phyloP scores from a whole-genome alignment of 2,329 filamentous ascomycete genomes.

The Trichoderma atroviride region DNA sequence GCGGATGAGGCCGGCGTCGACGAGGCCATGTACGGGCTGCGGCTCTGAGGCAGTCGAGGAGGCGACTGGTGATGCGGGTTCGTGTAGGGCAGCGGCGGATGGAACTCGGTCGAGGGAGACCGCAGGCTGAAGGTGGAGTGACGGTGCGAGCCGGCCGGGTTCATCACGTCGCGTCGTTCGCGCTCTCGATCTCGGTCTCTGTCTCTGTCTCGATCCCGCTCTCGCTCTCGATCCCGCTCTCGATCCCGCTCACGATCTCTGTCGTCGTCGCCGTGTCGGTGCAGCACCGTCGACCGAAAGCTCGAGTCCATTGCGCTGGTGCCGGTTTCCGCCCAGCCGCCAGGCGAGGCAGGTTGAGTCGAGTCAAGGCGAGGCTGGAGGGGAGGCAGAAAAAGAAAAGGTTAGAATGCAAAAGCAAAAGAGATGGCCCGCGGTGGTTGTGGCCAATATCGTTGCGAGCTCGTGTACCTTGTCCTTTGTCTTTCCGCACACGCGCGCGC shows the following conservation, averaged over 20 bases:
- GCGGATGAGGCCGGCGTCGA: slow-evolving; percentile 36
- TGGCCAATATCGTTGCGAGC: slow-evolving; percentile 13
- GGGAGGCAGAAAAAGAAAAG: neutral
- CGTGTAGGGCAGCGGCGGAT: slow-evolving; percentile 36
- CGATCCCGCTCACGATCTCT: slow-evolving; percentile 37
- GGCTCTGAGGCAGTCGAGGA: slow-evolving; percentile 37
- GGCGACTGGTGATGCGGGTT: slow-evolving; percentile 38
- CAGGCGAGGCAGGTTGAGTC: neutral
- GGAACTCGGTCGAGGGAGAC: slow-evolving; percentile 51
- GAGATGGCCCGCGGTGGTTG: neutral
- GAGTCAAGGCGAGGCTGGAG: neutral
- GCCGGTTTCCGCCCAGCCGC: neutral
- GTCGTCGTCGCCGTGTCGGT: slow-evolving; percentile 46
- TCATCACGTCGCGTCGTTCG: slow-evolving; percentile 51
- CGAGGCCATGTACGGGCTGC: slow-evolving; percentile 44
- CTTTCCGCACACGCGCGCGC: slow-evolving; percentile 16
- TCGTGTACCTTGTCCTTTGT: slow-evolving; percentile 9
- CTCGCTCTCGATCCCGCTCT: slow-evolving; percentile 38
- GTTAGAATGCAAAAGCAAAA: neutral
- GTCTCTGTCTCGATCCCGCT: neutral
- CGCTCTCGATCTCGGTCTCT: slow-evolving; percentile 29
- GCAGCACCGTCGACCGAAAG: slow-evolving; percentile 55
- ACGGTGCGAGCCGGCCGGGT: slow-evolving; percentile 44
- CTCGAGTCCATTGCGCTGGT: slow-evolving; percentile 47
- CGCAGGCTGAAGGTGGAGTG: slow-evolving; percentile 53